Evolutionary conservation across 805 yeast species (phyloP), one percentile per base, ranked within the genome.

Genomic region (Geotrichum ghanense): DNA sequence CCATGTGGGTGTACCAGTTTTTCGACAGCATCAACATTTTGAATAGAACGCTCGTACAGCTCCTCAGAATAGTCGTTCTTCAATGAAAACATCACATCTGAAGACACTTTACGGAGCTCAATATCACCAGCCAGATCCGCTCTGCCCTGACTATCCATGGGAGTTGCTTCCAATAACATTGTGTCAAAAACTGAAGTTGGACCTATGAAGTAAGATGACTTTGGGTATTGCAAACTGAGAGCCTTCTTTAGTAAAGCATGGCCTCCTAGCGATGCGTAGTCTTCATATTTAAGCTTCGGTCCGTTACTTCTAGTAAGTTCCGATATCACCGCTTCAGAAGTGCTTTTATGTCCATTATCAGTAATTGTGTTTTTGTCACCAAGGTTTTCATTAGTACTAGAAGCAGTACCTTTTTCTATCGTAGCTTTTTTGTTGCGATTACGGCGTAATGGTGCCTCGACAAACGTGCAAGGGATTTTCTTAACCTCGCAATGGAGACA

Each of bases 1-100:
- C 97, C 97, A 63, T 87, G 88, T 0, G 98, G 97, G n/a, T 90
- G 82, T 17, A 90, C 85, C 44, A 85, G 72, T 51, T 77, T 72
- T 61, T 90, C 97, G 5, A 90, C 85, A 22, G 80, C 74, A 59
- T 90, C 96, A 7, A 85, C 83, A 51, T 82, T 88, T 50, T 76
- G 74, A 43, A 85, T 83, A 65, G 89, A 79, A 39, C 74, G 71
- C 51, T 76, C 74, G 53, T 80, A 81, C 12, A 82, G 70, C 45
- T 77, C 80, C 43, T 81, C 81, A 19, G 85, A 75, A 58, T 78
- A 82, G 59, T 90, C 97, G 51, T 85, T 74, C n/a, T 65, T 57
- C 24, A 90, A 65, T 16, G 85, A 71, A 58, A 90, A 90, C 62
- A 83, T 85, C 6, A 80, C 81, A 42, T 74, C 75, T 6, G 79